Evolutionary conservation across 2,329 filamentous ascomycete genomes (phyloP), one percentile per base, ranked within the genome.

Genomic region (Hypoxylon sp.): DNA sequence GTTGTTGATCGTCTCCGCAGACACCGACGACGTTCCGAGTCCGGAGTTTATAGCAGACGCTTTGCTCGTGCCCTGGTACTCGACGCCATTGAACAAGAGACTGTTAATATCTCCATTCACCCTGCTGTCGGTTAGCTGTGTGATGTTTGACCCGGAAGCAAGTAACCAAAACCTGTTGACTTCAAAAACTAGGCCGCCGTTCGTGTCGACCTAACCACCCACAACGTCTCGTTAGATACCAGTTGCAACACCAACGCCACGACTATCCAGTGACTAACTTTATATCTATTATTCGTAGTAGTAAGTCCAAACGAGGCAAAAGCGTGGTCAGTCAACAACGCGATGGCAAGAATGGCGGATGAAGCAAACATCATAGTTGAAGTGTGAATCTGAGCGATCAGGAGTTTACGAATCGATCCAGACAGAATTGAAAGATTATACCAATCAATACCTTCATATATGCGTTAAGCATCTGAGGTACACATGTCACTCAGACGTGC

Each of bases 11-110:
- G 48, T 59, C 23, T 62, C 59, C 1, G 59, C 59, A 10, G 59
- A 43, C 1, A 62, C 48, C 43, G 55, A 45, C 11, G 59, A 59
- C 18, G 59, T 51, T 10, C 59, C 59, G 8, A 62, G 55, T 4
- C 59, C 59, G 2, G 55, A 59, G 35, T 62, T 62, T 13, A 62
- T 59, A 2, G 43, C 52, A 6, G 59, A 62, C 20, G 59, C 59
- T 27, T 62, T 58, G 15, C 51, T 41, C 3, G 24, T 53, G 4
- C 59, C 59, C 29, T 62, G 59, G 13, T 62, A 62, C 24, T 62
- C 59, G 20, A 56, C 55, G 7, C 56, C 41, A 29, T 62, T 56
- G 29, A 49, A 62, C 9, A 53, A 7, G 3, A 62, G 27, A 49
- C 59, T 62, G 2, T 51, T 59, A 6, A 62, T 13, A 35, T 62